Evolutionary conservation across 352 stramenopile species (phyloP).

Genomic region (Achlya hypogyna): DNA sequence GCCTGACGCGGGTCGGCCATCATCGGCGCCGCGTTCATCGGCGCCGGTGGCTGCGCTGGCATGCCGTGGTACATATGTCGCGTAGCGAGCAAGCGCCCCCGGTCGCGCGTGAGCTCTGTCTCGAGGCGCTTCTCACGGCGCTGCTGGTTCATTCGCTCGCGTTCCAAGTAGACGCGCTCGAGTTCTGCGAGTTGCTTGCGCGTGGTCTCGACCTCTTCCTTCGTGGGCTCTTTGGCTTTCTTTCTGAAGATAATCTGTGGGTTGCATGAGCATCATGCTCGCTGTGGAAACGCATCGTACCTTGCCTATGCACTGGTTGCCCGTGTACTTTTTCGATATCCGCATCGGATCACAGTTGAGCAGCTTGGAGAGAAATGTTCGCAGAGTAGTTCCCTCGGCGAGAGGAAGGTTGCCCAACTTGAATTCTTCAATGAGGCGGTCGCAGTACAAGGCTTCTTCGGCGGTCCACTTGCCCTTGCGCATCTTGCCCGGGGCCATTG

Average conservation of each 20-base stretch:
- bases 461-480: constrained; percentile 94
- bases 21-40: background rate
- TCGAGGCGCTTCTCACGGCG: constrained; percentile 80
- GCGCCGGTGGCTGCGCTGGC: background rate
- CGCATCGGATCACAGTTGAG: constrained; percentile 98
- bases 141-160: constrained; percentile 91
- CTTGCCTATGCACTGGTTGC: constrained; percentile 97
- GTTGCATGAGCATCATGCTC: constrained; percentile 22
- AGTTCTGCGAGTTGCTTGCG: constrained; percentile 77
- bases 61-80: constrained; percentile 10
- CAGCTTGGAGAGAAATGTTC: constrained; percentile 96
- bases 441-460: constrained; percentile 96
- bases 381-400: constrained; percentile 94
- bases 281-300: constrained; percentile 25
- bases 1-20: background rate
- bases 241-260: constrained; percentile 63
- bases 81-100: constrained; percentile 33
- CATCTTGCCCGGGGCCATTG: constrained; percentile 34
- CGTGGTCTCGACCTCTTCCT: constrained; percentile 72
- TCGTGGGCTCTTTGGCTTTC: constrained; percentile 62
- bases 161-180: constrained; percentile 94
- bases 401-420: constrained; percentile 95
- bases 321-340: constrained; percentile 99
- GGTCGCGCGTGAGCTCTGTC: constrained; percentile 66
- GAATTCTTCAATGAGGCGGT: constrained; percentile 95